Base-by-base conservation (phyloP, 1,284 basidiomycete species). In the Caloboletus firmus region DNA sequence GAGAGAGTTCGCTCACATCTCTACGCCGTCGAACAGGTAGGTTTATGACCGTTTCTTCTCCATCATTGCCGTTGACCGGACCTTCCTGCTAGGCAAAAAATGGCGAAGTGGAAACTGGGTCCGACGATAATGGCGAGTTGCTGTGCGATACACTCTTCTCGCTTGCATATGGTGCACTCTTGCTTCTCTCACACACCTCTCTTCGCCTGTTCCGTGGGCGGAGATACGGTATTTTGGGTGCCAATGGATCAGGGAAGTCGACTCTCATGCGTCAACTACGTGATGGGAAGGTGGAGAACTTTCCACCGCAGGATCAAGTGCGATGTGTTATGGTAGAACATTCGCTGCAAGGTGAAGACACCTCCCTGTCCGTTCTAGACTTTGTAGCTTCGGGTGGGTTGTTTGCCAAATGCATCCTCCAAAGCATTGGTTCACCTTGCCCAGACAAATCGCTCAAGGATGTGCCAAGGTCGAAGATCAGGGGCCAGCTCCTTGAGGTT, bases 251-350 rank as follows among this genome's bases (percentile, higher is more conserved):
- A 56, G 96, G 96, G 62, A 99, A 99, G 77, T 93, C 91, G 43
- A 99, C 97, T 1, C 81, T 99, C 52, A 89, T 99, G 86, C 92
- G 96, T 67, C 95, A 97, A 64, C 85, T 99, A 65, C 84, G 91
- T 45, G 94, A 96, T 66, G 90, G 91, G 54, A 97, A 97, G 76
- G 94, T 95, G 37, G 95, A 98, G 74, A 95, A 95, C 67, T 98
- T 96, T 76, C 95, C 95, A n/a, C 81, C 91, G 12, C 91, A 87
- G 67, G 87, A 90, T 62, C 80, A 94, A 72, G 77, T 98, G 39
- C 83, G 90, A 45, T 91, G 90, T 62, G 83, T 96, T 62, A 97
- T 98, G 95, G 95, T 98, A 22, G 95, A 98, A 74, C 95, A 98
- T 74, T 88, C 93, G 43, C 79, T 97, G 18, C 95, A 97, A 75